Evolutionary conservation across 441 rosid genomes (phyloP), one percentile per base, ranked within the genome.

Genomic region (Manihot esculenta): DNA sequence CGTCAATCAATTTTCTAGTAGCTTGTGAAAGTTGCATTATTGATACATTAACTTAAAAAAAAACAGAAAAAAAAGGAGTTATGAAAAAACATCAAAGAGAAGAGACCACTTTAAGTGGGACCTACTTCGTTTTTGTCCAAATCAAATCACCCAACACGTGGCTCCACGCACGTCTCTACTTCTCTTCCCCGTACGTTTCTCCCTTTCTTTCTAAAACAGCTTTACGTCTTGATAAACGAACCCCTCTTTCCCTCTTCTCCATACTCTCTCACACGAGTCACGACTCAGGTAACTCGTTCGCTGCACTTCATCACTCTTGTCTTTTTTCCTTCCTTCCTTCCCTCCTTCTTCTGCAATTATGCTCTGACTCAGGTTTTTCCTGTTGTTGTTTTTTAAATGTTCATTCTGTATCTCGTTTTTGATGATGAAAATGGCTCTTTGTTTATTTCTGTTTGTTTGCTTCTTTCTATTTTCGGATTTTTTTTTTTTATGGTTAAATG

Each of bases 121-220:
- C 75, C 79, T 3, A 72, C 72, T n/a, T 15, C 5, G 3, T 61
- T 23, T 14, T 26, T 54, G 8, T 17, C n/a, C 14, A 14, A 45
- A 12, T 70, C 64, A 66, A 33, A 48, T 42, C 65, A 47, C 42
- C 56, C 13, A 5, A 75, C 85, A 87, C 81, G 84, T 89, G 91
- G 71, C 79, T 50, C 30, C 79, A 48, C 74, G 38, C 57, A 69
- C 61, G 79, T 72, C 85, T 61, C 70, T 14, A 35, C 12, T 10
- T 47, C 73, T 26, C 62, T 50, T 61, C 76, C 81, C 80, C 65
- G 55, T 80, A 82, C 87, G 87, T 81, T 74, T 72, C 76, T 60
- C 41, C 53, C 15, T 23, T 33, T n/a, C 45, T 48, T 66, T 48
- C 48, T 53, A 33, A 27, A 63, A 15, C 59, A 21, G 38, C 33